Conservation (phyloP, 768 basidiomycete genomes). For the Macrolepiota albuminosa region DNA sequence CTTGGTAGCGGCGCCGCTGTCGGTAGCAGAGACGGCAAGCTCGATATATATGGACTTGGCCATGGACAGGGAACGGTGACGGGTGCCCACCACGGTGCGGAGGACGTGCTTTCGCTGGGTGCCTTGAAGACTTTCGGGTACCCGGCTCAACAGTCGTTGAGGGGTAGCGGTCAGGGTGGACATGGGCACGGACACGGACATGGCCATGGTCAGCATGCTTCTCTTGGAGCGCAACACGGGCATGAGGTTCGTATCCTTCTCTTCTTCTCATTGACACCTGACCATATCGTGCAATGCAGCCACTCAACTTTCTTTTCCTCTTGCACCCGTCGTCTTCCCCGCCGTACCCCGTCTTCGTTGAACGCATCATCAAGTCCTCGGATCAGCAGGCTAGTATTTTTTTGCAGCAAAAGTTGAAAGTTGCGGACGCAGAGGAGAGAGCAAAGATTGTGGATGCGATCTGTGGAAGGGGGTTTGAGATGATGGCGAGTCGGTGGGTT, state of each 20-base stretch:
- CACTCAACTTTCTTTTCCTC: slow-evolving; percentile 84
- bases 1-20: no score
- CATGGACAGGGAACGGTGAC: no score
- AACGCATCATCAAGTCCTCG: slow-evolving; percentile 85
- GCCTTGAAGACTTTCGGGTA: no score
- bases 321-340: slow-evolving; percentile 83
- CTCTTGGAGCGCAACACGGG: slow-evolving; percentile 15
- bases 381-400: slow-evolving; percentile 92
- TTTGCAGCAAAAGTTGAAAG: slow-evolving; percentile 87
- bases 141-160: no score
- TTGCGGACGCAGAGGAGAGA: no score
- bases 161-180: not conserved
- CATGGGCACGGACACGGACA: not conserved
- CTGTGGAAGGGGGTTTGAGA: slow-evolving; percentile 77
- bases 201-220: not conserved
- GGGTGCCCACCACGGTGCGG: no score
- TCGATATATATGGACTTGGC: no score
- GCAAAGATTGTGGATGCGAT: slow-evolving; percentile 85
- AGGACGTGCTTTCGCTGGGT: no score
- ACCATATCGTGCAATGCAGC: slow-evolving; percentile 36
- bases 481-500: slow-evolving; percentile 82
- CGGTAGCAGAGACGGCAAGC: no score
- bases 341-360: slow-evolving; percentile 76
- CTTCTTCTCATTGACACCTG: not conserved
- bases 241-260: slow-evolving; percentile 46